Evolutionary conservation across 305 asterid species (phyloP), one percentile per base, ranked within the genome.

Genomic region (Caryopteris hybrid): DNA sequence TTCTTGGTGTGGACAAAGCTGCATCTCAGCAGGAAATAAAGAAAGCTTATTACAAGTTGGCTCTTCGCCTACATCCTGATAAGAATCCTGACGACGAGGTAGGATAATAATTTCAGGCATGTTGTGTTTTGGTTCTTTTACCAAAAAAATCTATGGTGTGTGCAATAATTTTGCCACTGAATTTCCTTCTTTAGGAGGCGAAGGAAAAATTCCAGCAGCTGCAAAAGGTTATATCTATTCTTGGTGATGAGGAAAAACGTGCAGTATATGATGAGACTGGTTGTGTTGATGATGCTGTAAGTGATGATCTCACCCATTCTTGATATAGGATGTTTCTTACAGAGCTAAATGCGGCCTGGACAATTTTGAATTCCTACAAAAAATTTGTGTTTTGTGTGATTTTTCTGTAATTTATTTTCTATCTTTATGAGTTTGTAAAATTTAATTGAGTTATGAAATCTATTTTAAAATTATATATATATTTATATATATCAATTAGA

Each of bases 261-360:
- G 94, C 97, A 65, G 84, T 93, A 20, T 93, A 93, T 83, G 99
- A 93, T 70, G 88, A 90, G 80, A 91, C 97, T 76, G 97, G 99
- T 47, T 87, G 96, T 82, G 85, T 87, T 76, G 96, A 93, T 76
- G 97, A 93, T 83, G 92, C 81, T 66, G 97, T 90, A 79, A 93
- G 99, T 88, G 60, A 50, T 61, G 54, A 13, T 18, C 59, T 12
- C 13, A 55, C 27, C 38, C 57, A 38, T 64, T 61, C 58, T 57
- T 47, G 47, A 47, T 45, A 5, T 66, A 21, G 14, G 68, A 45
- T 52, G 13, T 21, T 21, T 50, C 21, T 14, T 63, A 16, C 42
- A 46, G 36, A 69, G n/a, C 68, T 60, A 23, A 39, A 38, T 23
- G 43, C 17, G 39, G 50, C 53, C 62, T 4, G 16, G 21, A 16